Base-by-base conservation (phyloP, 805 yeast genomes). In the Cyberlindnera samutprakarnensis region DNA sequence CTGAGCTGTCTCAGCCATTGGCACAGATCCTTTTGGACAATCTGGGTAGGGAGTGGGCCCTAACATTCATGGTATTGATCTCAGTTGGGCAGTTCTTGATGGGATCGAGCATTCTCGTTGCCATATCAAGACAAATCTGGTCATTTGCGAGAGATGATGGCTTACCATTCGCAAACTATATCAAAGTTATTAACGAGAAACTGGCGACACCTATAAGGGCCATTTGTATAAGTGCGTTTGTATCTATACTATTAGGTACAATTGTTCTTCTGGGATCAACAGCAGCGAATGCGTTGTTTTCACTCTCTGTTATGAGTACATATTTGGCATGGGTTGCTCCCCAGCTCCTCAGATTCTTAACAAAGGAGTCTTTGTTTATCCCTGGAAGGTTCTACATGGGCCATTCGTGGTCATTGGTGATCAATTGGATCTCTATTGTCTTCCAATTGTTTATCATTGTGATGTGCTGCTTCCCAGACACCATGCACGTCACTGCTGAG, bases 61-160 rank as follows among this genome's bases (percentile, higher is more conserved):
- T 75, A 27, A 78, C 78, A 2, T 66, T 78, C 41, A 72, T 77
- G 78, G 47, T 69, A 7, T 46, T 77, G 37, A 70, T 75, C 49
- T 66, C 75, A 7, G 46, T 62, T 33, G 73, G 80, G 21, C 84
- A 76, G 53, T 75, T 71, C 59, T 56, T 76, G 32, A 78, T 77
- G 84, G 80, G 80, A 17, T 66, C 72, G 18, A 71, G 79, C 5
- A 66, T 71, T 30, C 57, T 76, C 28, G 66, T 76, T 29, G 84
- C 85, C 11, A 67, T 72, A 5, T 75, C 83, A 5, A 68, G 87
- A 54, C 86, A 78, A 53, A 64, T 76, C 30, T 79, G 81, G 75
- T 84, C 86, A 1, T 76, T 78, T 53, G 75, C 84, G 24, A 70
- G 90, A 58, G 90, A 80, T 52, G 76, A 78, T 45, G 87, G 86